phyloP scores from a whole-genome alignment of 2,329 filamentous ascomycete genomes.

The Phialocephala subalpina region DNA sequence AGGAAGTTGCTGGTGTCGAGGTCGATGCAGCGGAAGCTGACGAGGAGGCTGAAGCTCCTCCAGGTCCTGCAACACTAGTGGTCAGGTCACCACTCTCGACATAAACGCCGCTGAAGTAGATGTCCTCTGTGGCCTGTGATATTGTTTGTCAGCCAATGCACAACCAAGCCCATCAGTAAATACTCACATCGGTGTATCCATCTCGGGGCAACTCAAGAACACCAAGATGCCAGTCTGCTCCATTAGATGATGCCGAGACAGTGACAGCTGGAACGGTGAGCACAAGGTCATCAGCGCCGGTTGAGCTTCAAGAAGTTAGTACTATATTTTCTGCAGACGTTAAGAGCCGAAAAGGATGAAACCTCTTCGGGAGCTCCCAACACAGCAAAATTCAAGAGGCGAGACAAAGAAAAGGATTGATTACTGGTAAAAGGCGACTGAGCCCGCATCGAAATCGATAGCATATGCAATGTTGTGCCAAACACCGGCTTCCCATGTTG shows the following conservation, averaged over 20 bases:
- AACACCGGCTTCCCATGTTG: conserved; percentile 65
- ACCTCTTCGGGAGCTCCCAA: too few relatives aligned
- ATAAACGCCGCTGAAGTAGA: conserved; percentile 77
- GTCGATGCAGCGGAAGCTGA: conserved; percentile 5
- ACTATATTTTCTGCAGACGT: too few relatives aligned
- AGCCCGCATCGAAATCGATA: conserved; percentile 70
- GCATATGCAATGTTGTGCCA: conserved; percentile 82
- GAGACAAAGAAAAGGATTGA: too few relatives aligned
- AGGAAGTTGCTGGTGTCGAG: conserved; percentile 3
- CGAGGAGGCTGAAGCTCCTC: conserved; percentile 23
- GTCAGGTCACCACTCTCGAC: conserved; percentile 65
- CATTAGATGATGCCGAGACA: conserved; percentile 69
- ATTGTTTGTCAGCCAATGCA: background rate
- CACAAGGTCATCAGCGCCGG: conserved; percentile 62
- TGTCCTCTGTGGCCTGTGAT: conserved; percentile 60
- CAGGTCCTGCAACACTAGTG: conserved; percentile 47
- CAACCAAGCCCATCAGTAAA: background rate
- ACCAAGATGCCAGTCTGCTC: conserved; percentile 77
- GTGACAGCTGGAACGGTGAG: conserved; percentile 67
- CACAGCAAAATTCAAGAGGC: too few relatives aligned
- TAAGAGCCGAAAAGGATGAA: too few relatives aligned
- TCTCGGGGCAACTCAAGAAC: conserved; percentile 69
- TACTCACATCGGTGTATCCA: conserved; percentile 55
- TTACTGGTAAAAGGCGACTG: conserved; percentile 76
- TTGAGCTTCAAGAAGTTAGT: too few relatives aligned